Evolutionary conservation across 441 rosid genomes (phyloP).

Genomic region (Omphalea diandra): DNA sequence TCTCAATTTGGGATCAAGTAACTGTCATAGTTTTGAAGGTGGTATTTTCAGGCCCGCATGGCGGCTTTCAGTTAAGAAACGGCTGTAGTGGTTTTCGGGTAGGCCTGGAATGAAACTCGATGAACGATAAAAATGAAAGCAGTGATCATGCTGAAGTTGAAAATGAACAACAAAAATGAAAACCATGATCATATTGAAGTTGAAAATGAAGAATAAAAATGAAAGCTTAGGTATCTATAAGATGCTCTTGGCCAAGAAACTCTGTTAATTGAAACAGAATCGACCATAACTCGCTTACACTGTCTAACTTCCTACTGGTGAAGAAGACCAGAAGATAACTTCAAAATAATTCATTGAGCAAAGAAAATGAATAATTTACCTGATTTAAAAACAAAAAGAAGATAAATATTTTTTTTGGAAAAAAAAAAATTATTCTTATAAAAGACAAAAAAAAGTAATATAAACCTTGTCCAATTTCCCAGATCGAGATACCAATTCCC

Average conservation of each 20-base stretch:
- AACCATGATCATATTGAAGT: too few relatives aligned
- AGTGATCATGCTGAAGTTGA: neutral
- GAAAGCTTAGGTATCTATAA: too few relatives aligned
- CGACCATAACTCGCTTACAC: constrained; percentile 5
- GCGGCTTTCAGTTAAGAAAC: too few relatives aligned
- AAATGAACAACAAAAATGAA: neutral
- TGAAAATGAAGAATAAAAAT: neutral
- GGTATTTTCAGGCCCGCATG: too few relatives aligned
- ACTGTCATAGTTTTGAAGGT: too few relatives aligned
- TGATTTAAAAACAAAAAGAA: neutral
- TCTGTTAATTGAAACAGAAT: neutral
- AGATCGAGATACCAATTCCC: constrained; percentile 79
- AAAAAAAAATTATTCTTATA: constrained; percentile 32
- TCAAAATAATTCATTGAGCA: too few relatives aligned
- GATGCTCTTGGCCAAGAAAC: neutral
- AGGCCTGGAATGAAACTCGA: too few relatives aligned
- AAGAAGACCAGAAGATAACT: neutral
- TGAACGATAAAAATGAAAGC: too few relatives aligned
- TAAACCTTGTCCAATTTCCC: constrained; percentile 98
- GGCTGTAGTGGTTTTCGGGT: too few relatives aligned
- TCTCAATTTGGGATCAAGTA: too few relatives aligned
- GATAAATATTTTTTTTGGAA: neutral
- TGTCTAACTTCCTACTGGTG: too few relatives aligned
- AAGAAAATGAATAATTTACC: too few relatives aligned
- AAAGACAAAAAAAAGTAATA: constrained; percentile 75